A percentile compares a stretch with the other conserved stretches of the same genome.
phyloP scores from a whole-genome alignment of 1,284 basidiomycete species.

The Mycena citricolor region DNA sequence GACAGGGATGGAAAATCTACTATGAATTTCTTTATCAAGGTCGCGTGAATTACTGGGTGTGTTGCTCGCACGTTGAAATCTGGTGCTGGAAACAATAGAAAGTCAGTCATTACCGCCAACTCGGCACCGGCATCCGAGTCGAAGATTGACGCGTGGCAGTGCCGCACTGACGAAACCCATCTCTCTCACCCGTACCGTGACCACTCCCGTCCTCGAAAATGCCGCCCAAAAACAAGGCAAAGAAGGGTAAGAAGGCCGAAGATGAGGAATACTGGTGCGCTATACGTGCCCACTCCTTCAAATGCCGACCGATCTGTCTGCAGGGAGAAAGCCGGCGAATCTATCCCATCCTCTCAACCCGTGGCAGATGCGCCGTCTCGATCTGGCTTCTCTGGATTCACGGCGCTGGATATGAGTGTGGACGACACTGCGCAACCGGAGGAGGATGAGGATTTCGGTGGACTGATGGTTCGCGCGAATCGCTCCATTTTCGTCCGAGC shows the following conservation, averaged over 20 bases:
- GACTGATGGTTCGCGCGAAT: conserved; percentile 74
- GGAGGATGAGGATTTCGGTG: conserved; percentile 76
- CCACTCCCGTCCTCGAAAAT: conserved; percentile 41
- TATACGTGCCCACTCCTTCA: not conserved
- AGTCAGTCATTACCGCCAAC: no score
- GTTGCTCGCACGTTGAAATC: no score
- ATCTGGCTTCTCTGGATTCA: conserved; percentile 52
- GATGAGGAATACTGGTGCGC: conserved; percentile 83
- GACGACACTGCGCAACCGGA: conserved; percentile 56
- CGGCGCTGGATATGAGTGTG: conserved; percentile 43
- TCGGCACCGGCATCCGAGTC: conserved; percentile 10
- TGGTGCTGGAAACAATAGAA: no score
- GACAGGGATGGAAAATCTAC: no score
- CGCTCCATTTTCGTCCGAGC: conserved; percentile 11
- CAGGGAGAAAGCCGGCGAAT: conserved; percentile 71
- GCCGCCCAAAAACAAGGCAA: conserved; percentile 87
- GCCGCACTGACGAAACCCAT: no score
- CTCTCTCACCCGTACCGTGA: conserved; percentile 2
- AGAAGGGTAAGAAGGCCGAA: conserved; percentile 80
- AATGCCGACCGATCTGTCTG: conserved; percentile 21
- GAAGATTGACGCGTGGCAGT: no score
- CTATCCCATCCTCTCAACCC: conserved; percentile 42
- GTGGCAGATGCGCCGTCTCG: conserved; percentile 41
- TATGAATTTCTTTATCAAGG: no score
- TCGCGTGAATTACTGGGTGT: no score